Conservation (phyloP, 352 stramenopile species). For the Phytophthora europaea region DNA sequence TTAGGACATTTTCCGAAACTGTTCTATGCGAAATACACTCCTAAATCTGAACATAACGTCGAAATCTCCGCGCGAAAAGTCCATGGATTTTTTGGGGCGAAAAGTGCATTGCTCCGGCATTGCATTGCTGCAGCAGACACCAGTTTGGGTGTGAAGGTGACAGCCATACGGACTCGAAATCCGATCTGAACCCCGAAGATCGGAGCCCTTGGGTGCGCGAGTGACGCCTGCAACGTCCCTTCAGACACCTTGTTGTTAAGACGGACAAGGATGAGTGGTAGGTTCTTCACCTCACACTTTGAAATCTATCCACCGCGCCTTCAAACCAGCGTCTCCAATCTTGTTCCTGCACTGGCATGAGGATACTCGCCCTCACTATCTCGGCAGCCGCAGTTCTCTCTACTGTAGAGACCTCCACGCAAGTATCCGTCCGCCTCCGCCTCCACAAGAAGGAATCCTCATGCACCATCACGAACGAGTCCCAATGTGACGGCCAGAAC, state of each 20-base stretch:
- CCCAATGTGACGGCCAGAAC: conserved; percentile 47
- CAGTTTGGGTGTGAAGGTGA: no score
- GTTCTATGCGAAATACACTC: no score
- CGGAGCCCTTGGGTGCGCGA: neutral
- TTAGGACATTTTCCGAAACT: no score
- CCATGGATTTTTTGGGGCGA: no score
- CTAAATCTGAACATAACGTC: no score
- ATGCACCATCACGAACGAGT: conserved; percentile 46
- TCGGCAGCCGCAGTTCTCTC: neutral
- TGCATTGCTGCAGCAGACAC: no score
- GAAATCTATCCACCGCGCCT: neutral
- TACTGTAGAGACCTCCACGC: neutral
- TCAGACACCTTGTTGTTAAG: neutral
- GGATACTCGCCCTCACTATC: neutral
- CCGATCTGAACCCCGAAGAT: neutral
- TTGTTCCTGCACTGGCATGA: neutral
- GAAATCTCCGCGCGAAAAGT: no score
- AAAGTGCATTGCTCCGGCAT: no score
- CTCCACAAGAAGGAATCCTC: neutral
- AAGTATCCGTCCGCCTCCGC: neutral
- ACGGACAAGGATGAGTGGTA: neutral
- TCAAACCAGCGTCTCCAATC: neutral
- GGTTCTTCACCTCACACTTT: neutral
- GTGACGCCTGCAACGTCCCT: neutral
- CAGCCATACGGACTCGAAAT: no score